Percentiles rank a stretch among this genome's conserved stretches.
These are phyloP conservation scores for Aotearoamyces nothofagi DNA, from an alignment of 2,329 filamentous ascomycete species.

Conservation along the genomic window DNA sequence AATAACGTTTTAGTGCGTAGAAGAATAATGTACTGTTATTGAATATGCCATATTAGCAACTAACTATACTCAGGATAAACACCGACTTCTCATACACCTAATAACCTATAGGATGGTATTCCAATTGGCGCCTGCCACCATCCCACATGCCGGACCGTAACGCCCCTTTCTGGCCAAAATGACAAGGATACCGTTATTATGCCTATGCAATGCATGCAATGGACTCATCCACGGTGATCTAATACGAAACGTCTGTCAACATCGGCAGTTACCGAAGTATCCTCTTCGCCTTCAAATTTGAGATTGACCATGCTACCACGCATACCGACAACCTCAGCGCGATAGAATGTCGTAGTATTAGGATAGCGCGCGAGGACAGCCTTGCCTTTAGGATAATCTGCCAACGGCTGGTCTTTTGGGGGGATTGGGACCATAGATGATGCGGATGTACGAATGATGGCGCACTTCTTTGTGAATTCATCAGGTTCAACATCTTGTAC, in stretches of 20 bases:
- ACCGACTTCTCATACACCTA: no score
- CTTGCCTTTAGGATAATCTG: constrained; percentile 49
- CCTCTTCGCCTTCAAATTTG: constrained; percentile 69
- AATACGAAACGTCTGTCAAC: constrained; percentile 65
- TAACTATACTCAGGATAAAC: no score
- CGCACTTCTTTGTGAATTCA: constrained; percentile 47
- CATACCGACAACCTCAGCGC: constrained; percentile 65
- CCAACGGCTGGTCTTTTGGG: constrained; percentile 38
- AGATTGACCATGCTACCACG: constrained; percentile 42
- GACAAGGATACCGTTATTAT: no score
- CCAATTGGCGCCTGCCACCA: no score
- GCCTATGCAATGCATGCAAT: no score
- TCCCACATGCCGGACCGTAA: no score
- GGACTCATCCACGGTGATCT: constrained; percentile 44
- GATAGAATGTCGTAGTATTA: constrained; percentile 74
- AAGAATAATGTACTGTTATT: no score
- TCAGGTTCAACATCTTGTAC: constrained; percentile 71
- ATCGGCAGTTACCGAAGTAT: constrained; percentile 56
- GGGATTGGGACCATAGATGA: constrained; percentile 68
- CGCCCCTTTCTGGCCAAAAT: no score
- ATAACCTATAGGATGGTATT: no score
- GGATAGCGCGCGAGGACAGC: constrained; percentile 68
- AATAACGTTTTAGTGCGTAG: no score
- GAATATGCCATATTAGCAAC: no score
- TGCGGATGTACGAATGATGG: constrained; percentile 47